Evolutionary conservation across 306 rosid genomes (phyloP), one percentile per base, ranked within the genome.

Genomic region (Senna siamea): DNA sequence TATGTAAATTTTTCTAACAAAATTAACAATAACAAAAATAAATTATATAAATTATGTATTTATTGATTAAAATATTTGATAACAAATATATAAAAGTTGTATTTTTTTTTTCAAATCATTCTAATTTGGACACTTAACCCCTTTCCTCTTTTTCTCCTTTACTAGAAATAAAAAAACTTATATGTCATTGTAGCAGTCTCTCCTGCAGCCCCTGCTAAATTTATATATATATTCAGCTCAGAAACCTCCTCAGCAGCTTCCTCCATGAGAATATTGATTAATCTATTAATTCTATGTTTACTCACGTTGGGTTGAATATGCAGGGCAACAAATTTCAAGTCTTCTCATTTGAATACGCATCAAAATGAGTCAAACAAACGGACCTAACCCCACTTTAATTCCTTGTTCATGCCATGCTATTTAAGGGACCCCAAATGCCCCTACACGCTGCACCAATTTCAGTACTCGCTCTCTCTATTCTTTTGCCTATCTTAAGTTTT

Each of bases 41-140:
- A n/a, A n/a, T n/a, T n/a, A n/a, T n/a, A n/a, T n/a, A n/a, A n/a
- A n/a, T n/a, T n/a, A n/a, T n/a, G n/a, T n/a, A n/a, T n/a, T n/a
- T n/a, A n/a, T n/a, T n/a, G n/a, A n/a, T n/a, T n/a, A n/a, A n/a
- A n/a, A n/a, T n/a, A n/a, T n/a, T n/a, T n/a, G n/a, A n/a, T n/a
- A n/a, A n/a, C n/a, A n/a, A n/a, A n/a, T n/a, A n/a, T n/a, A n/a
- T n/a, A n/a, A n/a, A n/a, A n/a, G n/a, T n/a, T n/a, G n/a, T n/a
- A n/a, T n/a, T n/a, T n/a, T n/a, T n/a, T n/a, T n/a, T 69, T 9
- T n/a, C 51, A 50, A 50, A 50, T 17, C 6, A 11, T 15, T 54
- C 76, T 72, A 32, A 63, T 15, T 74, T 73, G 35, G 76, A 79
- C 79, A 58, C 79, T 67, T 37, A 74, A 40, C 32, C 50, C 20